Base-by-base conservation (phyloP, 495 filamentous ascomycete genomes). In the Neurospora pannonica region DNA sequence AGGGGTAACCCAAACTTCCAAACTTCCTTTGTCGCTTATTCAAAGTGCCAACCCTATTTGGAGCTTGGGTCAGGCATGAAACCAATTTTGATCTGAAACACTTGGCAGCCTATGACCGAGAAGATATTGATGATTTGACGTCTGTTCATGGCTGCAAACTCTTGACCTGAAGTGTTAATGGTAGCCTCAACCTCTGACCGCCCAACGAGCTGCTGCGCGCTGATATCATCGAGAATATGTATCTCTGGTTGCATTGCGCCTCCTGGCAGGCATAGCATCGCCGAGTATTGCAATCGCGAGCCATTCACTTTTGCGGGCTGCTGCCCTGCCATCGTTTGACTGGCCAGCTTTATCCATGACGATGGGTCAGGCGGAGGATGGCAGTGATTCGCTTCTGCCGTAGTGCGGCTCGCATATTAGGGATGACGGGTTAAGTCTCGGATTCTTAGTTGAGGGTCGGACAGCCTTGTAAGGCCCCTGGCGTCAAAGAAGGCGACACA, bases 391-490 rank as follows among this genome's bases (percentile, higher is more conserved):
- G 54, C 54, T 67, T 67, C 28, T 67, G 54, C 54, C 54, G 13
- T 67, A 36, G 54, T 19, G 54, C 54, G 54, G 54, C 54, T 67
- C 13, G 54, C 54, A 67, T 34, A 67, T 67, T 67, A 67, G 28
- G 54, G 54, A 67, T 67, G 31, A 67, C 54, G 15, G 54, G 54
- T 19, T 67, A 34, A 34, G 54, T 67, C 54, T 67, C 54, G 54
- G 48, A 70, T 28, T 39, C 42, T 62, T 70, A 70, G 48, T 31
- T 69, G 36, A 62, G 10, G 10, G 71, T 73, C 36, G 36, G 46
- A 70, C 71, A 70, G 71, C n/a, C 48, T 73, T 37, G 71, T 67
- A 67, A 36, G 71, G 28, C 31, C 71, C 71, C 46, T 73, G 71
- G 54, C 54, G 54, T 34, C 31, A 67, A 67, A 67, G 54, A 67